A percentile compares a stretch with the other conserved stretches of the same genome.
Evolutionary conservation across 768 basidiomycete species (phyloP).

Genomic region (Amanita inopinata): DNA sequence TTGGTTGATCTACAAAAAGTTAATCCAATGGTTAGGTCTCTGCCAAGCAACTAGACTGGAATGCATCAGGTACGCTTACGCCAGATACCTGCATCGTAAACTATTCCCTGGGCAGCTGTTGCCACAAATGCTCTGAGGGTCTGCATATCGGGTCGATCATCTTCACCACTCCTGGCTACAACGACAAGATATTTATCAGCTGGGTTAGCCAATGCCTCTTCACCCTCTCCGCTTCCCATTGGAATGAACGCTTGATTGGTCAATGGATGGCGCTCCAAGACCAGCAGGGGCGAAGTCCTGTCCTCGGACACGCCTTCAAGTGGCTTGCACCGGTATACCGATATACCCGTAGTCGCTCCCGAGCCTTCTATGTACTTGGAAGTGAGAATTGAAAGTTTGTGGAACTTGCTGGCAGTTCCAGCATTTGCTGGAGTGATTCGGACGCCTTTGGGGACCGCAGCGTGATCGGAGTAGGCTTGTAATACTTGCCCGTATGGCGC

Average conservation of each 20-base stretch:
- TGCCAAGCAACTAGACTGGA: neutral
- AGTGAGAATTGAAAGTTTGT: constrained; percentile 71
- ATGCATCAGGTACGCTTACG: no score
- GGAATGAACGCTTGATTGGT: constrained; percentile 94
- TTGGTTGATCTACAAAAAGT: constrained; percentile 69
- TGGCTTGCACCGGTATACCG: constrained; percentile 75
- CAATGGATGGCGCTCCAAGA: constrained; percentile 83
- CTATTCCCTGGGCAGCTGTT: constrained; percentile 71
- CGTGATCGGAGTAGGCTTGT: constrained; percentile 69
- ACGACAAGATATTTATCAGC: constrained; percentile 69
- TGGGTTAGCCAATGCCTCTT: constrained; percentile 36
- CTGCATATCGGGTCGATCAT: constrained; percentile 68
- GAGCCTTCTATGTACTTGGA: constrained; percentile 52
- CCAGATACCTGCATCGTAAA: constrained; percentile 81
- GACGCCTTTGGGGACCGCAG: constrained; percentile 56
- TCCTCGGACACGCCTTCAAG: constrained; percentile 33
- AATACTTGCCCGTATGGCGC: constrained; percentile 84
- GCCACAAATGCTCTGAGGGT: constrained; percentile 81
- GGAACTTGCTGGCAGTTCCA: constrained; percentile 88
- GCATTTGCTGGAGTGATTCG: constrained; percentile 79
- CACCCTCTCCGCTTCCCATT: constrained; percentile 57
- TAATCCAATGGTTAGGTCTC: no score
- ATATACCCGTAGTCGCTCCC: constrained; percentile 59
- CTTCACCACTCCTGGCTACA: constrained; percentile 68
- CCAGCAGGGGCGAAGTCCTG: constrained; percentile 47